Base-by-base conservation (phyloP, 768 basidiomycete species). In the Inosperma sp. region DNA sequence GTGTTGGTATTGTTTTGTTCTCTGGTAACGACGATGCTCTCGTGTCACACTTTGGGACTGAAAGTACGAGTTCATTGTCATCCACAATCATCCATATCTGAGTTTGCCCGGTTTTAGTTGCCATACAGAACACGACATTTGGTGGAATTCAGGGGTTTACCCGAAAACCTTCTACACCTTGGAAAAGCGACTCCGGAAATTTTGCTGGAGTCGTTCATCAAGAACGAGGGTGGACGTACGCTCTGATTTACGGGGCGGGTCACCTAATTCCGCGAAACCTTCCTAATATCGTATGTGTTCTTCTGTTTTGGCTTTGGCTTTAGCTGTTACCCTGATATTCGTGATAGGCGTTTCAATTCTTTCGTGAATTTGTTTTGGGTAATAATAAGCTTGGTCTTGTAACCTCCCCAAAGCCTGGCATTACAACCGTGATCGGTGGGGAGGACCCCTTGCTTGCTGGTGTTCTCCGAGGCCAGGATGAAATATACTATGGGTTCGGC, bases 101-200 rank as follows among this genome's bases (percentile, higher is more conserved):
- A 36, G 31, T 49, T 25, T 47, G 26, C n/a, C 50, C 48, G 54
- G 45, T 56, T n/a, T 3, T 56, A 82, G 79, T 82, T 33, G 71
- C 76, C 10, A 83, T 83, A 22, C 81, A 87, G 83, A 89, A 89
- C 58, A 86, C 85, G 21, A 87, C 87, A 0, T 89, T 88, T 56
- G 86, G 84, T 21, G 86, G 84, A 5, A 81, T 82, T 35, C 83
- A 80, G 65, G 87, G 87, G 3, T 89, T 89, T 63, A 81, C 82
- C 3, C 72, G 78, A 40, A 73, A 76, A 51, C 87, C 87, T 0
- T 75, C 81, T 2, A 88, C 87, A 0, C 76, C 81, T 0, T 88
- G 85, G 84, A 68, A 65, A 48, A 79, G 81, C 44, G 82, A 85
- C 46, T 59, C 63, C 2, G 79, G 80, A 10, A 68, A 79, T 47